These are phyloP conservation scores for Emericellopsis atlantica DNA, from an alignment of 2,329 filamentous ascomycete species.

Conservation along the genomic window DNA sequence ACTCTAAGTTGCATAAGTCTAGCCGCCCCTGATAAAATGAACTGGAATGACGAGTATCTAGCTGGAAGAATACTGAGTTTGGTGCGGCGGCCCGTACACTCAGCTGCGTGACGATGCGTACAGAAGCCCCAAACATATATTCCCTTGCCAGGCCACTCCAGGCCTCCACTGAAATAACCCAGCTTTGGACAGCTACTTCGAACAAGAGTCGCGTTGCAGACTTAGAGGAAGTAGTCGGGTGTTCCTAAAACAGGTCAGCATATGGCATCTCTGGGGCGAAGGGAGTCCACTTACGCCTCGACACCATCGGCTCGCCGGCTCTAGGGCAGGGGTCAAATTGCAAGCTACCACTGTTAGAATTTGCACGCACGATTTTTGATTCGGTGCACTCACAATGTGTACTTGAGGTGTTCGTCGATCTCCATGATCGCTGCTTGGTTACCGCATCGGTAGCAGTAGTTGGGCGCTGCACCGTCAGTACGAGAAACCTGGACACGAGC, in stretches of 20 bases:
- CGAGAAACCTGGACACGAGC: neutral
- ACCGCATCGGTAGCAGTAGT: conserved; percentile 97
- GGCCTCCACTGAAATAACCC: too few relatives aligned
- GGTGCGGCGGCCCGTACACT: too few relatives aligned
- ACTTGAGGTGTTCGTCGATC: conserved; percentile 98
- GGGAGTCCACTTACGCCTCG: conserved; percentile 51
- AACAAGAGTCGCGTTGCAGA: neutral
- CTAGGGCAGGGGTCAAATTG: conserved; percentile 98
- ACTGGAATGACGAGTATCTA: neutral
- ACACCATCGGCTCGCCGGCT: conserved; percentile 97
- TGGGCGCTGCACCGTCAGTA: conserved; percentile 45
- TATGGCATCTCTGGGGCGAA: neutral
- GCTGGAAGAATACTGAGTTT: too few relatives aligned
- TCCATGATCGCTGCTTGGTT: conserved; percentile 99
- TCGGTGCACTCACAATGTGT: conserved; percentile 73
- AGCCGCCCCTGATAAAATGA: conserved; percentile 2
- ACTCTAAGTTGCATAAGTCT: conserved; percentile 4
- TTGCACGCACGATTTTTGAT: neutral
- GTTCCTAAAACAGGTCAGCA: conserved; percentile 41
- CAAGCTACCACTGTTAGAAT: conserved; percentile 45
- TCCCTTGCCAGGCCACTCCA: too few relatives aligned
- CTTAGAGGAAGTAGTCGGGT: conserved; percentile 96
- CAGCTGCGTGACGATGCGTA: too few relatives aligned
- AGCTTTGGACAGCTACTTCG: neutral
- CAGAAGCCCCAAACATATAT: too few relatives aligned